phyloP scores from a whole-genome alignment of 2,329 filamentous ascomycete species.

The Phialocephala sp. region DNA sequence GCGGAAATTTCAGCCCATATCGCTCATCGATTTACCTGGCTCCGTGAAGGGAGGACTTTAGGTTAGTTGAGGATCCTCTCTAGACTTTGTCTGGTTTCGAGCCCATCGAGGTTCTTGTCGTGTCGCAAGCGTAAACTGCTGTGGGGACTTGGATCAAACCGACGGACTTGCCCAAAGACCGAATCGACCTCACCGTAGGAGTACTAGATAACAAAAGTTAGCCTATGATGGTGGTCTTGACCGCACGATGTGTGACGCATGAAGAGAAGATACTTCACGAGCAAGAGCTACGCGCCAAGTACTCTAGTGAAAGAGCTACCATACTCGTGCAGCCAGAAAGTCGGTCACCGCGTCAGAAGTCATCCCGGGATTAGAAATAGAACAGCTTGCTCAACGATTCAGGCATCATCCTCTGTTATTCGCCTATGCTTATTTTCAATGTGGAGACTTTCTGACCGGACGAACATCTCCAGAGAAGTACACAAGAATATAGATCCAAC shows the following conservation, averaged over 20 bases:
- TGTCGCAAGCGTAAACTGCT: slow-evolving; percentile 15
- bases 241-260: background rate
- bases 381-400: no score
- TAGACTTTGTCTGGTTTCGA: slow-evolving; percentile 14
- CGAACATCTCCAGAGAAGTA: background rate
- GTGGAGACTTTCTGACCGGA: no score
- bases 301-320: no score
- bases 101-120: slow-evolving; percentile 22
- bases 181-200: slow-evolving; percentile 20
- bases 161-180: slow-evolving; percentile 27
- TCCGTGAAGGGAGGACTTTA: slow-evolving; percentile 22
- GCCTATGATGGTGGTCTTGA: background rate
- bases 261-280: background rate
- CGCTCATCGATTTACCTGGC: slow-evolving; percentile 16
- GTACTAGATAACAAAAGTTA: slow-evolving; percentile 18
- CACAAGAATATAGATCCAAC: background rate
- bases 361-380: no score
- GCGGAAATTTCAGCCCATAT: slow-evolving; percentile 11
- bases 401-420: no score
- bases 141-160: slow-evolving; percentile 19
- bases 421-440: no score
- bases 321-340: no score
- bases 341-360: no score
- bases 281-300: no score
- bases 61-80: slow-evolving; percentile 21